phyloP scores from a whole-genome alignment of 169 alveolate species.

The Eimeria mitis region DNA sequence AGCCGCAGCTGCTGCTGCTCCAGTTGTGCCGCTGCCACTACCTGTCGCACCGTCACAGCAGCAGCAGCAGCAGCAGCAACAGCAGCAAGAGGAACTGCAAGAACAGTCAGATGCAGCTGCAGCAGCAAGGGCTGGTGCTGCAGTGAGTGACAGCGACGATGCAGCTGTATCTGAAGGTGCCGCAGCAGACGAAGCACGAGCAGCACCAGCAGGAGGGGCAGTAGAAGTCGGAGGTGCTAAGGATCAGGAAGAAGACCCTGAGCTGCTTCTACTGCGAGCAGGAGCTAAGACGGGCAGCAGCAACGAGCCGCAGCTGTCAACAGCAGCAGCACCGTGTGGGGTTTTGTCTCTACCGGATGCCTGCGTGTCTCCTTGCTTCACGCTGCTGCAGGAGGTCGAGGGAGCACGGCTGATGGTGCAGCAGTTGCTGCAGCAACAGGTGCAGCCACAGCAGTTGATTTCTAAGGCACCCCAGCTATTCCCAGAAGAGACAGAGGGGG shows the following conservation, averaged over 20 bases:
- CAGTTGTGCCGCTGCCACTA: conserved; percentile 3
- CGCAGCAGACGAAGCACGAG: no score
- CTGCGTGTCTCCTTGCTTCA: conserved; percentile 30
- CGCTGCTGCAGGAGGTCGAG: conserved; percentile 42
- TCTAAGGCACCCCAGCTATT: neutral
- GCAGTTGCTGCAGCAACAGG: conserved; percentile 23
- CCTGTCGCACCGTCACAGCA: neutral
- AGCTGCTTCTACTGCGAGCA: conserved; percentile 7
- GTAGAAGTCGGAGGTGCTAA: neutral
- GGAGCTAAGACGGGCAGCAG: neutral
- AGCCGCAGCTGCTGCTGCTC: conserved; percentile 35
- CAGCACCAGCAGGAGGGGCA: conserved; percentile 6
- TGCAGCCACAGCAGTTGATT: conserved; percentile 42
- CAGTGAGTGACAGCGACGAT: neutral
- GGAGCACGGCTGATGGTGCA: conserved; percentile 22
- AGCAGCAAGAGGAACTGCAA: neutral
- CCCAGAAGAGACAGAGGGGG: neutral
- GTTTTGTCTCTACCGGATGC: conserved; percentile 50
- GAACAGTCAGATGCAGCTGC: neutral
- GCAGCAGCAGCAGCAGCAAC: conserved; percentile 31
- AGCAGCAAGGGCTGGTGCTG: neutral
- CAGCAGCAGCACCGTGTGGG: conserved; percentile 10
- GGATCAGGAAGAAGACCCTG: conserved; percentile 16
- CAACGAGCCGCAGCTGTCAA: neutral
- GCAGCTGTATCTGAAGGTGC: neutral